A percentile compares a stretch with the other conserved stretches of the same genome.
Conservation (phyloP, 2,329 filamentous ascomycete genomes). For the Aspergillus nomiae region DNA sequence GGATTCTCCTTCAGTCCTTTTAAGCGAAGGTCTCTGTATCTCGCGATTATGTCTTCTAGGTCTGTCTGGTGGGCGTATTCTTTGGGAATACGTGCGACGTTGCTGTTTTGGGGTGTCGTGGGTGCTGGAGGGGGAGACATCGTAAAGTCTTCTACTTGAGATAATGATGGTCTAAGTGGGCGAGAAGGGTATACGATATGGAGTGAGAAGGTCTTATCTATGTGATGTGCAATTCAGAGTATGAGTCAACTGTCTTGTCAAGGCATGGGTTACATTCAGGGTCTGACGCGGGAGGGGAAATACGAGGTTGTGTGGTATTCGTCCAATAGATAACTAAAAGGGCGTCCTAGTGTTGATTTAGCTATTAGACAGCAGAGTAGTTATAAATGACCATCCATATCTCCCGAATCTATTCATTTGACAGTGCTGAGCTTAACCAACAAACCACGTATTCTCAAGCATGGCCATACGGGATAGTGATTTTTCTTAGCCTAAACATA, state of each 20-base stretch:
- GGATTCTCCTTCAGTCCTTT: conserved; percentile 8
- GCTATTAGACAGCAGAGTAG: not conserved
- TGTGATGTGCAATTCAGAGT: not conserved
- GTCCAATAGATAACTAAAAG: not conserved
- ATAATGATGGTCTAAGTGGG: no score
- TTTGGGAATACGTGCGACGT: not conserved
- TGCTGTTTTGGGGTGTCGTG: not conserved
- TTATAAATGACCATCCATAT: not conserved
- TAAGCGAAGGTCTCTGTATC: conserved; percentile 5
- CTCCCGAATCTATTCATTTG: not conserved
- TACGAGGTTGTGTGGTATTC: not conserved
- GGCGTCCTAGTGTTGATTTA: no score
- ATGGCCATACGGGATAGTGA: no score
- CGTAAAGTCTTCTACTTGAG: not conserved
- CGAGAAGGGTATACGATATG: not conserved
- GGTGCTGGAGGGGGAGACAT: not conserved
- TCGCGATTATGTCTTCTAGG: conserved; percentile 2
- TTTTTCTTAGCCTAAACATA: no score
- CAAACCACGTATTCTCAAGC: no score
- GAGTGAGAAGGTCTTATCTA: not conserved
- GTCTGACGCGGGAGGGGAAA: not conserved
- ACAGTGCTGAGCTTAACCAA: not conserved
- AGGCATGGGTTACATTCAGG: not conserved
- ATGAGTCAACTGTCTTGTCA: not conserved
- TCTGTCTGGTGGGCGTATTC: not conserved